A percentile compares a stretch with the other conserved stretches of the same genome.
These are phyloP conservation scores for Thalassiosira livingstoniorum DNA, from an alignment of 352 stramenopile species.

Conservation along the genomic window DNA sequence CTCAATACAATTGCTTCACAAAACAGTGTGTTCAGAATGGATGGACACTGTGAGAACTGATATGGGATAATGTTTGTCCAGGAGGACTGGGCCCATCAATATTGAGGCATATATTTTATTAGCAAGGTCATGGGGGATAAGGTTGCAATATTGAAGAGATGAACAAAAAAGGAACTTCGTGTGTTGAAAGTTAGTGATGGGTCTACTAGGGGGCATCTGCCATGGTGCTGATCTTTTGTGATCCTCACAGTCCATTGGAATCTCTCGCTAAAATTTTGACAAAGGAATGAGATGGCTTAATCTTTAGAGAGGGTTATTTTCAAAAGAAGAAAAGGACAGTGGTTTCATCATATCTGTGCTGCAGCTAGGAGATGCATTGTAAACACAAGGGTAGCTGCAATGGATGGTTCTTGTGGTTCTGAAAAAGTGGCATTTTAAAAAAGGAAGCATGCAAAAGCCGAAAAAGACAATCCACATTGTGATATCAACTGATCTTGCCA, in stretches of 20 bases:
- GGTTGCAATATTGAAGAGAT: conserved; percentile 64
- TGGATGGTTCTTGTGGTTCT: conserved; percentile 70
- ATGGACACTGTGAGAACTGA: conserved; percentile 79
- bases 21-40: conserved; percentile 82
- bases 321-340: conserved; percentile 37
- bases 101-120: conserved; percentile 78
- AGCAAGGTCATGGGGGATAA: conserved; percentile 71
- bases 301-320: conserved; percentile 59
- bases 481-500: conserved; percentile 92
- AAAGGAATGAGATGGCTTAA: conserved; percentile 59
- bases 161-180: conserved; percentile 65
- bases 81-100: conserved; percentile 76
- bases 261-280: conserved; percentile 64
- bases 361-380: conserved; percentile 71
- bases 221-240: conserved; percentile 81
- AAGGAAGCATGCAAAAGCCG: conserved; percentile 5
- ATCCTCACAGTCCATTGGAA: conserved; percentile 72
- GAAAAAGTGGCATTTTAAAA: neutral
- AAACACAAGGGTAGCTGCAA: conserved; percentile 69
- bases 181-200: neutral
- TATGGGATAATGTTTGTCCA: conserved; percentile 73
- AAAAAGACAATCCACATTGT: conserved; percentile 87
- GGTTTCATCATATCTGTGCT: conserved; percentile 69
- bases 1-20: conserved; percentile 82
- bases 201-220: neutral